Conservation (phyloP, 352 stramenopile genomes). For the Globisporangium rhizosaccharum region DNA sequence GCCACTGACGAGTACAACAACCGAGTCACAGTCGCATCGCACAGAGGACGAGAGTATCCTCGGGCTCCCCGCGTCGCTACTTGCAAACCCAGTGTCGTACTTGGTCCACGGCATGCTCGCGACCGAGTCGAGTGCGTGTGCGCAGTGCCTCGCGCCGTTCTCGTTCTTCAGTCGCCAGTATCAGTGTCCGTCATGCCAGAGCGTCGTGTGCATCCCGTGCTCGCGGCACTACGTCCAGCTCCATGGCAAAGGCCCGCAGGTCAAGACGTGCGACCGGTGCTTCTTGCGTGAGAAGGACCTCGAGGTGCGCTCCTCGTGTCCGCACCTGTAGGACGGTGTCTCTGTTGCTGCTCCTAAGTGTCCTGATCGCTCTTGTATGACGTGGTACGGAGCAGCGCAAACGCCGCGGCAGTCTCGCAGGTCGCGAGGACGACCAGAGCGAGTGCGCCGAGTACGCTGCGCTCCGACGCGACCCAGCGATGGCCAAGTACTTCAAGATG, state of each 20-base stretch:
- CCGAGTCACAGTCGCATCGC: neutral
- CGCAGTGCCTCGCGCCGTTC: constrained; percentile 56
- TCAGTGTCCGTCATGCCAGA: constrained; percentile 42
- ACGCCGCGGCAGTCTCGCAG: constrained; percentile 12
- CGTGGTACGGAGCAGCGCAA: constrained; percentile 23
- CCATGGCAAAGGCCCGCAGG: constrained; percentile 28
- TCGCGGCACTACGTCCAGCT: constrained; percentile 50
- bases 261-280: constrained; percentile 68
- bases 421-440: constrained; percentile 4
- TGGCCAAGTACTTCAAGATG: constrained; percentile 88
- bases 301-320: constrained; percentile 21
- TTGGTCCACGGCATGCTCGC: constrained; percentile 50
- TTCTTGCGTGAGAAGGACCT: constrained; percentile 69
- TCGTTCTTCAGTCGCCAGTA: constrained; percentile 71
- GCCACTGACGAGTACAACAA: constrained; percentile 2
- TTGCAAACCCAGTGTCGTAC: constrained; percentile 64
- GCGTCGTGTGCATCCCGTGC: constrained; percentile 50
- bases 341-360: neutral
- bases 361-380: neutral
- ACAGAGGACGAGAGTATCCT: constrained; percentile 33
- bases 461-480: constrained; percentile 45
- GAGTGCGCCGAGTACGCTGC: constrained; percentile 53
- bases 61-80: constrained; percentile 43
- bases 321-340: neutral
- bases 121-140: constrained; percentile 26